Percentiles rank a stretch among this genome's conserved stretches.
Conservation (phyloP, 345 rosid genomes). For the rapeseed (Brassica napus) region Da-Ae NC_063437.1:10549001-10549500, state of each 20-base stretch:
- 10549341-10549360: neutral
- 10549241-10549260: conserved; percentile 78
- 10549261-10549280: conserved; percentile 78
- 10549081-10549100: conserved; percentile 91
- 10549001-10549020: neutral
- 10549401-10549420: conserved; percentile 72
- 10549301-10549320: conserved; percentile 86
- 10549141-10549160: conserved; percentile 84
- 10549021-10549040: neutral
- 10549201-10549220: conserved; percentile 92
- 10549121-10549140: conserved; percentile 94
- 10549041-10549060: conserved; percentile 91
- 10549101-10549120: conserved; percentile 86
- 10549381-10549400: neutral
- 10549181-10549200: conserved; percentile 94
- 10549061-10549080: conserved; percentile 96
- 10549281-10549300: conserved; percentile 89
- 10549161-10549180: conserved; percentile 81
- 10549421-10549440: conserved; percentile 69
- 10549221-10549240: conserved; percentile 87
- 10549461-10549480: conserved; percentile 81
- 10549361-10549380: neutral
- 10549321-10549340: conserved; percentile 48
- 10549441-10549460: conserved; percentile 57
- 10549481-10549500: conserved; percentile 88